Evolutionary conservation across 352 stramenopile genomes (phyloP), one percentile per base, ranked within the genome.

Genomic region (Pythium grandisporangium): DNA sequence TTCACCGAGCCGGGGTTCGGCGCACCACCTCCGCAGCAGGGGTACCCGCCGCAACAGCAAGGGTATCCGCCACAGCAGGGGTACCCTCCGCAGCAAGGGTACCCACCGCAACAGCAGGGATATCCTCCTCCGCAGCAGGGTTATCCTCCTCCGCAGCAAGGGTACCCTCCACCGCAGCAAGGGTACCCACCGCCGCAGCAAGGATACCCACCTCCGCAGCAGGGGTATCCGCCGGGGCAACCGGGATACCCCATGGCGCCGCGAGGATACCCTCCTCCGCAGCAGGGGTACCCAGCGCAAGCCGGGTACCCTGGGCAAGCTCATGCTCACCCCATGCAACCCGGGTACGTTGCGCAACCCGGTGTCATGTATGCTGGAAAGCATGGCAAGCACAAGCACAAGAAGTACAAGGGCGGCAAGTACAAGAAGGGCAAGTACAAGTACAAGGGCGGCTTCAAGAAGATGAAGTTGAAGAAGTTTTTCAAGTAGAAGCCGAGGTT

Each of bases 1-100:
- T 72, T 71, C 51, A n/a, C n/a, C n/a, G n/a, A n/a, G n/a, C n/a
- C n/a, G n/a, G n/a, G n/a, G n/a, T n/a, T n/a, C n/a, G n/a, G n/a
- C n/a, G n/a, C n/a, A n/a, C n/a, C n/a, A n/a, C 51, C 47, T 6
- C 51, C 51, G 11, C 51, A 60, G 30, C 51, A 58, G 30, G 51
- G 51, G 3, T 58, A 58, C 32, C 60, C 60, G 0, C 50, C 50
- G 7, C 37, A 30, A 29, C 45, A 62, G 34, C 57, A 44, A 32
- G 55, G 55, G 13, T 63, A 60, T 35, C 55, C 55, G 17, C 52
- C 58, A 11, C 53, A 65, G 30, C 53, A 57, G 7, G 62, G 50
- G 0, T 72, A 64, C 46, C 60, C 62, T 3, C 49, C 56, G 0
- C 61, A 79, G 27, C 61, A 59, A 10, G 63, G 61, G 0, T 72